Conservation (phyloP, 2,329 filamentous ascomycete species). For the Colletotrichum tropicicola region DNA sequence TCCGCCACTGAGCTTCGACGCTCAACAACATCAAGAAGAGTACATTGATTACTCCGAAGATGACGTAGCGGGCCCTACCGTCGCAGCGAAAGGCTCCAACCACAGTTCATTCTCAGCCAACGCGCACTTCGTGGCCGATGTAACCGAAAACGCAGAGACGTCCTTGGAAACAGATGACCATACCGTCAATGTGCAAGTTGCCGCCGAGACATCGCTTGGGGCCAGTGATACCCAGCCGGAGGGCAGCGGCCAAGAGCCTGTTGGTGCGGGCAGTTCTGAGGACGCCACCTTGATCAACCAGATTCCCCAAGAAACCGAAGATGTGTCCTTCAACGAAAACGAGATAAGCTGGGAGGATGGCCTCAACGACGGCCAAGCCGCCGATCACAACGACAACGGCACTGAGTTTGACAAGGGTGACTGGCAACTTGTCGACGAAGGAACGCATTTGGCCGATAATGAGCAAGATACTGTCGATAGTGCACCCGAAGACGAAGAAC, state of each 20-base stretch:
- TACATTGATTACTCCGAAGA: constrained; percentile 31
- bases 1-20: constrained; percentile 10
- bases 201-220: not conserved
- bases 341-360: constrained; percentile 33
- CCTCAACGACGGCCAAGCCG: not conserved
- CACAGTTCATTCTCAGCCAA: constrained; percentile 12
- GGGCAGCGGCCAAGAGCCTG: not conserved
- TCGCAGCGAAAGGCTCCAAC: constrained; percentile 8
- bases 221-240: not conserved
- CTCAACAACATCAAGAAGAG: constrained; percentile 20
- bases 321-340: constrained; percentile 11
- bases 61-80: constrained; percentile 14
- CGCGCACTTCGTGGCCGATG: not conserved
- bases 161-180: constrained; percentile 35
- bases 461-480: constrained; percentile 30
- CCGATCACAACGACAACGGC: not conserved
- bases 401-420: not conserved
- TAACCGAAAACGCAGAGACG: not conserved
- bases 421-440: constrained; percentile 16
- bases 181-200: not conserved
- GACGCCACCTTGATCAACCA: not conserved
- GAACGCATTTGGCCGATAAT: not conserved
- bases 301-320: not conserved
- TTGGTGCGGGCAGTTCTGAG: not conserved
- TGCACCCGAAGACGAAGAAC: constrained; percentile 15